phyloP scores from a whole-genome alignment of 2,329 filamentous ascomycete species.

The Rachicladosporium sp. region DNA sequence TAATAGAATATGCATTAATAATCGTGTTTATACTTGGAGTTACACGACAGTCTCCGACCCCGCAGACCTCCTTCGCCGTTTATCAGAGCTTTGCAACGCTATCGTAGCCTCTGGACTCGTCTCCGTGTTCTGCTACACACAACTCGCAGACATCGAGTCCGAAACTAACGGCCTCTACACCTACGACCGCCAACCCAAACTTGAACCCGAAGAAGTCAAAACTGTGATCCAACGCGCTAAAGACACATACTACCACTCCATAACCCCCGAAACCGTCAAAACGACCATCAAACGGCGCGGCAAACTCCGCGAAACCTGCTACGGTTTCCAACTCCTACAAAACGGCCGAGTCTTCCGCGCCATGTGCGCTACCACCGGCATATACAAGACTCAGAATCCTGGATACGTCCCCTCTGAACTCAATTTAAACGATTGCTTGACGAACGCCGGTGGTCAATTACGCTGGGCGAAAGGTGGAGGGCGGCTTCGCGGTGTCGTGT shows the following conservation, averaged over 20 bases:
- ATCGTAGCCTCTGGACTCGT: conserved; percentile 45
- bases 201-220: conserved; percentile 45
- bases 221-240: conserved; percentile 44
- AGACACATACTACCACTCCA: conserved; percentile 27
- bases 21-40: conserved; percentile 40
- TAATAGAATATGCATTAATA: conserved; percentile 20
- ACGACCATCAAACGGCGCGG: no score
- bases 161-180: conserved; percentile 57
- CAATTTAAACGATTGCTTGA: no score
- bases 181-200: conserved; percentile 48
- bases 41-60: conserved; percentile 54
- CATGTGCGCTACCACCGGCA: no score
- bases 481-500: no score
- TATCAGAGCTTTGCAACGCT: conserved; percentile 47
- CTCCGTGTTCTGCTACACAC: conserved; percentile 55
- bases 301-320: no score
- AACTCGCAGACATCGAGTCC: conserved; percentile 51
- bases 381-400: no score
- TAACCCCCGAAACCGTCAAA: no score
- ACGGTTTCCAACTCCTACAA: no score
- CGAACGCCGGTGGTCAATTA: no score
- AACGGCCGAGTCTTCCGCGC: no score
- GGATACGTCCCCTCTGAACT: no score
- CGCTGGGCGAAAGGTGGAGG: no score
- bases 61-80: conserved; percentile 46